These are phyloP conservation scores for Quercus bicolor DNA, from an alignment of 306 rosid genomes.

Conservation along the genomic window DNA sequence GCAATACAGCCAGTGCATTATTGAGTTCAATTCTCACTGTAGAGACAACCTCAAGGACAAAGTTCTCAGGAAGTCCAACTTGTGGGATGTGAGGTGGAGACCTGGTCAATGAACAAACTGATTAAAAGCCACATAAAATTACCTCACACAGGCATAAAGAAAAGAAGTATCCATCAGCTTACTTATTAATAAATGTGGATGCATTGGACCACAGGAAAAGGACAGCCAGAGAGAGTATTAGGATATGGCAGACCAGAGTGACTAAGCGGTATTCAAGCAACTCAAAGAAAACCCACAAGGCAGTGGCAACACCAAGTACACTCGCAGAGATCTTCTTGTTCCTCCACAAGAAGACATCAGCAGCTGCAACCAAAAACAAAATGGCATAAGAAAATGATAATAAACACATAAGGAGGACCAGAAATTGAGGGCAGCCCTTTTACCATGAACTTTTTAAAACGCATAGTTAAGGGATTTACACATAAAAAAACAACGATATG, in stretches of 20 bases:
- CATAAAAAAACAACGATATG: neutral
- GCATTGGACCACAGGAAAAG: conserved; percentile 74
- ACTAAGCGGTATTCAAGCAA: conserved; percentile 63
- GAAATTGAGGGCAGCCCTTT: neutral
- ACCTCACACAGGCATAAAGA: neutral
- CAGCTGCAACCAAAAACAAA: conserved; percentile 50
- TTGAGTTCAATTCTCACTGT: conserved; percentile 54
- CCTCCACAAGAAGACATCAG: conserved; percentile 87
- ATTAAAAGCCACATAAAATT: conserved; percentile 16
- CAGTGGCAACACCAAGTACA: conserved; percentile 68
- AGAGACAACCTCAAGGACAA: conserved; percentile 45
- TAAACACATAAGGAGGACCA: neutral
- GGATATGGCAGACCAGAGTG: conserved; percentile 62
- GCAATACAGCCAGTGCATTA: conserved; percentile 36
- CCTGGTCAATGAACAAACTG: conserved; percentile 34
- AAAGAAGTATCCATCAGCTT: conserved; percentile 15
- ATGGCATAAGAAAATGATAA: conserved; percentile 11
- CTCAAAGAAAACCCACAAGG: conserved; percentile 78
- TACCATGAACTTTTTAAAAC: neutral
- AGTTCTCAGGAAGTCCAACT: conserved; percentile 45
- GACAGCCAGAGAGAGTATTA: conserved; percentile 46
- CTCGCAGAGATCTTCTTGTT: conserved; percentile 60
- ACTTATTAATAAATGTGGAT: conserved; percentile 73
- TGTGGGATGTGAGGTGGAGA: conserved; percentile 63
- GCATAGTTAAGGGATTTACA: neutral